A percentile compares a stretch with the other conserved stretches of the same genome.
Conservation (phyloP, 176 grass and related monocot genomes). For the Poa annua region DNA sequence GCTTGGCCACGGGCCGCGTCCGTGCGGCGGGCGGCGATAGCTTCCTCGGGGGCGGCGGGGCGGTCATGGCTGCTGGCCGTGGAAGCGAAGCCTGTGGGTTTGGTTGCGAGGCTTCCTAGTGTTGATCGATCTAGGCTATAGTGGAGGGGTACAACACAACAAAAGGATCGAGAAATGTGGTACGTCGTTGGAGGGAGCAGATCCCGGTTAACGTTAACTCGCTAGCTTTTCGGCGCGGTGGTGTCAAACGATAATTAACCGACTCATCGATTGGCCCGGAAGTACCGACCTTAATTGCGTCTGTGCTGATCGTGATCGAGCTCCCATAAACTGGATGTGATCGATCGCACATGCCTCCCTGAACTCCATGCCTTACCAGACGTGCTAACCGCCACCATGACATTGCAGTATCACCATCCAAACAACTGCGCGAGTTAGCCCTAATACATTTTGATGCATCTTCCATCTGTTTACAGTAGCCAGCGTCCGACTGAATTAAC, state of each 20-base stretch:
- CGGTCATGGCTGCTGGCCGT: background rate
- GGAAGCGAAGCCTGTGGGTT: slow-evolving; percentile 5
- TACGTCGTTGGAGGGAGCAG: background rate
- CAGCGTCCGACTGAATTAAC: background rate
- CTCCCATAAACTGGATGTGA: background rate
- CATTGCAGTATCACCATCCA: background rate
- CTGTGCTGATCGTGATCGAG: background rate
- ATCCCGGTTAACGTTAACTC: slow-evolving; percentile 7
- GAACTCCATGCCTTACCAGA: background rate
- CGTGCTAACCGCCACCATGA: background rate
- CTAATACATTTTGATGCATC: background rate
- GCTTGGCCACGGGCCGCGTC: background rate
- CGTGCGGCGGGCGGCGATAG: background rate
- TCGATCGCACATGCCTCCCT: background rate
- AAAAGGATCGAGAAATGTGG: background rate
- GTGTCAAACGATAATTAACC: slow-evolving; percentile 1
- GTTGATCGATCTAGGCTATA: no score
- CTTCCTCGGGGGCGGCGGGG: background rate
- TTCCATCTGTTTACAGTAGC: background rate
- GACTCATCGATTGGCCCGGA: background rate
- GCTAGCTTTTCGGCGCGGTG: slow-evolving; percentile 17
- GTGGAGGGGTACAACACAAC: background rate
- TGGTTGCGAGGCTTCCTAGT: no score
- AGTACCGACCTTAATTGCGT: background rate
- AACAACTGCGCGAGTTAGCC: background rate